Base-by-base conservation (phyloP, 768 basidiomycete genomes). In the Pisolithus sp. region DNA sequence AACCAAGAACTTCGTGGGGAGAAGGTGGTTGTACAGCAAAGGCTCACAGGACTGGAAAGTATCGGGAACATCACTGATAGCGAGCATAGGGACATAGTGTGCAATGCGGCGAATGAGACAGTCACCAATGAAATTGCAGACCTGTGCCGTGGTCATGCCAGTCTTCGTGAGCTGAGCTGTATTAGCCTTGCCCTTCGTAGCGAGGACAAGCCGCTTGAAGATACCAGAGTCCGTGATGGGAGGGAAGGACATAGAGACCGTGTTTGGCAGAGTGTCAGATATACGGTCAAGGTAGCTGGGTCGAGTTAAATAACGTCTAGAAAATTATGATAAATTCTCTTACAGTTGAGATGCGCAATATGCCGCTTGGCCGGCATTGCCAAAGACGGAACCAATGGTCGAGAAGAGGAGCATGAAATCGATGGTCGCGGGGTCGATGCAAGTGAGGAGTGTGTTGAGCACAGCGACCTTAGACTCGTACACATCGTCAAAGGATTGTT, bases 381-480 rank as follows among this genome's bases (percentile, higher is more conserved):
- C 68, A 23, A 70, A 70, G 0, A 70, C 61, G 5, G 69, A 65
- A 3, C 64, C 62, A 20, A 68, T 64, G 0, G 68, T 69, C 5
- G 69, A 70, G 56, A 70, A 70, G 42, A 68, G 53, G 12, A 70
- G 42, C 5, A 69, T 54, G 43, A 71, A 70, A 42, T 70, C 68
- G 24, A 71, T 52, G 15, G 50, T 54, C 24, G 49, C 24, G 6
- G 55, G 50, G 50, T 62, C 54, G 6, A 54, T 46, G 15, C 53
- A 44, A n/a, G 53, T 50, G 15, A 51, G 41, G 7, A 64, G 46
- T 20, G 52, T 57, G 4, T 61, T 57, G 21, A 62, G 53, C 17
- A 57, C 62, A 7, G 51, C 46, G 7, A 61, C 57, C 49, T 64
- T 64, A 3, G 59, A 53, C 21, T 52, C 47, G 47, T 59, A 64